A percentile compares a stretch with the other conserved stretches of the same genome.
Conservation (phyloP, 1,284 basidiomycete species). For the Paramarasmius palmivorus region DNA sequence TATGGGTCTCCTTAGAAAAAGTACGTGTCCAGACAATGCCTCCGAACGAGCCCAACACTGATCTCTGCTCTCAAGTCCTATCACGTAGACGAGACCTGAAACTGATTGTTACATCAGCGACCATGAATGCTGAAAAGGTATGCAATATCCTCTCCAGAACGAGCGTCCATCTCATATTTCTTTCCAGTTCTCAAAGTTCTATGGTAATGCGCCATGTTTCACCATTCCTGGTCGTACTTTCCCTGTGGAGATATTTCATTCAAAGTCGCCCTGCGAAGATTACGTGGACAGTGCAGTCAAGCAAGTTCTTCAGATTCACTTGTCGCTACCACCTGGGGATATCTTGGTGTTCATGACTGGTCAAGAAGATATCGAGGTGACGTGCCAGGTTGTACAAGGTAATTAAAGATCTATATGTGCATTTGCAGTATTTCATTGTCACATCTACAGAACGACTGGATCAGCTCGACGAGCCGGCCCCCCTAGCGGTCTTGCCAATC, state of each 20-base stretch:
- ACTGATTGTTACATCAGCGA: constrained; percentile 97
- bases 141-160: constrained; percentile 1
- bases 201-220: constrained; percentile 92
- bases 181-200: constrained; percentile 87
- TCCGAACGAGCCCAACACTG: constrained; percentile 3
- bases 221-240: constrained; percentile 99
- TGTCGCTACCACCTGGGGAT: constrained; percentile 93
- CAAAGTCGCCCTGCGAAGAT: constrained; percentile 97
- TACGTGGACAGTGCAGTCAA: constrained; percentile 99
- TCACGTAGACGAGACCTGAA: constrained; percentile 91
- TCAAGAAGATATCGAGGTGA: constrained; percentile 98
- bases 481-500: constrained; percentile 90
- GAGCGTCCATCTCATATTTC: constrained; percentile 1
- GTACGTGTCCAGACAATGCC: constrained; percentile 55
- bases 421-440: constrained; percentile 13
- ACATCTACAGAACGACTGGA: constrained; percentile 74
- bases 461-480: constrained; percentile 88
- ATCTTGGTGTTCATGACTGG: constrained; percentile 99
- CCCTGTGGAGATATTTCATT: constrained; percentile 95
- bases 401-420: not conserved
- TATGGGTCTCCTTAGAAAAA: constrained; percentile 94
- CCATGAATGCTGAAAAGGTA: constrained; percentile 98
- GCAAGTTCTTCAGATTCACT: constrained; percentile 95
- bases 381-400: constrained; percentile 90
- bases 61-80: constrained; percentile 59